These are phyloP conservation scores for Boletus pseudo-olivaceus DNA, from an alignment of 768 basidiomycete species.

Conservation along the genomic window DNA sequence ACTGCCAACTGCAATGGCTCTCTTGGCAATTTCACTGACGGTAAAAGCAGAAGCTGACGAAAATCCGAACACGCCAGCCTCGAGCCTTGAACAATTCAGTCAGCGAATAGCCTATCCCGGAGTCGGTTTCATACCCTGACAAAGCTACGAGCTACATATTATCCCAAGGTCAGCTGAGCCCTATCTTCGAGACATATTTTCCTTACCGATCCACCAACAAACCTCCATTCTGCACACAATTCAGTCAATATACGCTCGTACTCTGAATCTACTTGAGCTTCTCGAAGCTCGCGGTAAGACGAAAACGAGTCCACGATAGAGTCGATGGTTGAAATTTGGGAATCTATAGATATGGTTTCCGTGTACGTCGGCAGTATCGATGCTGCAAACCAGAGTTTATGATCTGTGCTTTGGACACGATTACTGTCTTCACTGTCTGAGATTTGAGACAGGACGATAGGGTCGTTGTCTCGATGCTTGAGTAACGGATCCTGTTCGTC, in stretches of 20 bases:
- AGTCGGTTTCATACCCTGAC: conserved; percentile 43
- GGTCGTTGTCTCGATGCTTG: conserved; percentile 7
- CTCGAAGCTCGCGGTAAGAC: conserved; percentile 52
- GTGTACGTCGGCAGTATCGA: conserved; percentile 43
- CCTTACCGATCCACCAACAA: conserved; percentile 57
- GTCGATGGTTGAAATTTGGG: conserved; percentile 32
- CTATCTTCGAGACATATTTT: background rate
- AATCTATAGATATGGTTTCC: conserved; percentile 34
- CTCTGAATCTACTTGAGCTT: conserved; percentile 37
- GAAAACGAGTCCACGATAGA: conserved; percentile 48
- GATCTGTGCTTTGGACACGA: background rate
- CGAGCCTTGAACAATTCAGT: conserved; percentile 27
- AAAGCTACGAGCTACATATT: conserved; percentile 60
- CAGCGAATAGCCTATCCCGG: background rate
- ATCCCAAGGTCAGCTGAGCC: background rate
- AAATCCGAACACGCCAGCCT: conserved; percentile 64
- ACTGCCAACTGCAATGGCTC: conserved; percentile 55
- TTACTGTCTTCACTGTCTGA: conserved; percentile 11
- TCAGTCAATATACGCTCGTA: conserved; percentile 48
- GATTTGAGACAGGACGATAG: conserved; percentile 21
- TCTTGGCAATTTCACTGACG: conserved; percentile 44
- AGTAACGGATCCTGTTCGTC: conserved; percentile 21
- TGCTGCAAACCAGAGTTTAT: conserved; percentile 33
- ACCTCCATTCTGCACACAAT: conserved; percentile 62
- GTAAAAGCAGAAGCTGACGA: conserved; percentile 48